A percentile compares a stretch with the other conserved stretches of the same genome.
phyloP scores from a whole-genome alignment of 2,329 filamentous ascomycete species.

The Fusarium avenaceum region DNA sequence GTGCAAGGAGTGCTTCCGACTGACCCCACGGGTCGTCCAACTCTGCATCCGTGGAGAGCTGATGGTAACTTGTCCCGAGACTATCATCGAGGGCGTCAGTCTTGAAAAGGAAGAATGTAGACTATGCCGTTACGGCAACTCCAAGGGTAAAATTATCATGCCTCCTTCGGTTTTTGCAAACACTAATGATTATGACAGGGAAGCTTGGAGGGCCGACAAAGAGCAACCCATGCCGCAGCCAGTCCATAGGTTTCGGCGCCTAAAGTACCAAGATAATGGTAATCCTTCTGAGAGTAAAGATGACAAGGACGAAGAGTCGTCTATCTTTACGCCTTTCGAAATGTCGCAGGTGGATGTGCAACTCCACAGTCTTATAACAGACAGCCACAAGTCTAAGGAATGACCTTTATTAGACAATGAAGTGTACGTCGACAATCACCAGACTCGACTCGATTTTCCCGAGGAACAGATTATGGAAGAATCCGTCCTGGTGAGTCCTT shows the following conservation, averaged over 20 bases:
- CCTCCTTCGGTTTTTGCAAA: constrained; percentile 7
- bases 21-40: constrained; percentile 17
- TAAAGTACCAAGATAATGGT: neutral
- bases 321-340: neutral
- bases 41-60: constrained; percentile 33
- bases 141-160: constrained; percentile 15
- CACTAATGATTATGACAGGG: constrained; percentile 26
- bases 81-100: constrained; percentile 30
- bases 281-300: neutral
- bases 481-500: neutral
- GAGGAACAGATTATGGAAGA: neutral
- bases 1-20: constrained; percentile 32
- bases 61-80: constrained; percentile 27
- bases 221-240: constrained; percentile 5
- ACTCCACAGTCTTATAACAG: neutral
- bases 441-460: neutral
- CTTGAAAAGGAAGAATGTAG: constrained; percentile 23
- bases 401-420: neutral
- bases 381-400: neutral
- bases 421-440: neutral
- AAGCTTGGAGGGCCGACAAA: constrained; percentile 20
- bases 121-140: constrained; percentile 17
- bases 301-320: neutral
- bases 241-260: neutral
- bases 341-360: neutral